Conservation (phyloP, 257 asterid genomes). For the Solanum ossicruentum region DNA sequence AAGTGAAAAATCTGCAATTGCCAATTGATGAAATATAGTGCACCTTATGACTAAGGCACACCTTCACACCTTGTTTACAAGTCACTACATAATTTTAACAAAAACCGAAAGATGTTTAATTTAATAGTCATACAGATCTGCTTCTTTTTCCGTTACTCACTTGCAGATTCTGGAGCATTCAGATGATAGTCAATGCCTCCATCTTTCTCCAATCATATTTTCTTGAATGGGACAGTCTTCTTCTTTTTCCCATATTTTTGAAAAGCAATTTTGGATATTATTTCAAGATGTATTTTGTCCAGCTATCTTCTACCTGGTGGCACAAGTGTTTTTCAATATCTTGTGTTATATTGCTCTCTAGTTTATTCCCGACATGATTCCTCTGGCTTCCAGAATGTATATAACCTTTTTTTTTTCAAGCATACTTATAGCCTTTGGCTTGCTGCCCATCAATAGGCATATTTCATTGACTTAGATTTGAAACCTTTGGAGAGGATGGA, state of each 20-base stretch:
- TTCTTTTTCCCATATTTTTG: not conserved
- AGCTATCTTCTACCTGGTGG: not conserved
- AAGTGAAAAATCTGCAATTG: not conserved
- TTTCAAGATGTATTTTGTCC: not conserved
- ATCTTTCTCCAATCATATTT: too few species aligned
- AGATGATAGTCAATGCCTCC: too few species aligned
- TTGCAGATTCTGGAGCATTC: too few species aligned
- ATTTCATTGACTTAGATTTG: constrained; percentile 91
- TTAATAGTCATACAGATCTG: not conserved
- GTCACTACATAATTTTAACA: not conserved
- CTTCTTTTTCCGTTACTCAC: not conserved
- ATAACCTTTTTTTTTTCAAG: not conserved
- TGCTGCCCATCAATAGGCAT: constrained; percentile 29
- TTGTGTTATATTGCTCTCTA: not conserved
- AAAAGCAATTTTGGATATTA: not conserved
- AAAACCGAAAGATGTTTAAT: not conserved
- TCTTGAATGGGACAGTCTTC: too few species aligned
- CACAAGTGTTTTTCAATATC: not conserved
- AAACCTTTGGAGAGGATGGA: constrained; percentile 76
- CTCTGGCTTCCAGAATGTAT: not conserved
- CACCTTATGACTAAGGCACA: not conserved
- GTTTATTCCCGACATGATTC: not conserved
- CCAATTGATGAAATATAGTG: not conserved
- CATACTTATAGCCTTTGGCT: not conserved
- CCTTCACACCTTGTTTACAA: not conserved